These are phyloP conservation scores for Leccinum imitatum DNA, from an alignment of 768 basidiomycete species.

Conservation along the genomic window DNA sequence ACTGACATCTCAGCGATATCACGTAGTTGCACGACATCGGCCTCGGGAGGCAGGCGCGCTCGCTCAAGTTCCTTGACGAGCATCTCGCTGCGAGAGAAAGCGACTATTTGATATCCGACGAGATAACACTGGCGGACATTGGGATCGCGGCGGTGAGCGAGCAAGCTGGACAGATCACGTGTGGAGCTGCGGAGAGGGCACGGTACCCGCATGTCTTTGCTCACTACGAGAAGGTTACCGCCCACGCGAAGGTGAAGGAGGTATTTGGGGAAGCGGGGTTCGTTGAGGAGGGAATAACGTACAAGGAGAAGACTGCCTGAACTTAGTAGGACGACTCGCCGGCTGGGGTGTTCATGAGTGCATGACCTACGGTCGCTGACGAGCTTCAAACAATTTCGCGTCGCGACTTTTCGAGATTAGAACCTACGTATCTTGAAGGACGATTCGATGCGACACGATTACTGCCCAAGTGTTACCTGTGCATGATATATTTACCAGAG, in stretches of 20 bases:
- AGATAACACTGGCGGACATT: constrained; percentile 30
- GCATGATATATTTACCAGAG: no score
- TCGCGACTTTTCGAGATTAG: not conserved
- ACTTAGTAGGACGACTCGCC: not conserved
- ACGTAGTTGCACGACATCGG: constrained; percentile 18
- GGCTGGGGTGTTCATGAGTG: no score
- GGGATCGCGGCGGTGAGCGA: constrained; percentile 21
- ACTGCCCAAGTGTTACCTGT: no score
- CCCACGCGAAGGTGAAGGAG: constrained; percentile 19
- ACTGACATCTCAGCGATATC: not conserved
- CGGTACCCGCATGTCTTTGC: constrained; percentile 26
- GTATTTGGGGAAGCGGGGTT: constrained; percentile 20
- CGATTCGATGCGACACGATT: not conserved
- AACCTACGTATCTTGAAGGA: not conserved
- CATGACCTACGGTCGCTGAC: no score
- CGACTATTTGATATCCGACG: constrained; percentile 25
- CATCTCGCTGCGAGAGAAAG: constrained; percentile 19
- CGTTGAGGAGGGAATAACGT: constrained; percentile 16
- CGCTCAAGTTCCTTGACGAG: constrained; percentile 27
- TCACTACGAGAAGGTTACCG: constrained; percentile 24
- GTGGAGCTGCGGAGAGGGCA: constrained; percentile 28
- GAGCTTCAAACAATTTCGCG: not conserved
- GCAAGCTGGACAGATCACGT: constrained; percentile 25
- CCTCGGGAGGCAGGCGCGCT: constrained; percentile 21
- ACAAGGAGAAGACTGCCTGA: constrained; percentile 11